These are phyloP conservation scores for Trichosanthes cucumerina DNA, from an alignment of 306 rosid genomes.

Conservation along the genomic window DNA sequence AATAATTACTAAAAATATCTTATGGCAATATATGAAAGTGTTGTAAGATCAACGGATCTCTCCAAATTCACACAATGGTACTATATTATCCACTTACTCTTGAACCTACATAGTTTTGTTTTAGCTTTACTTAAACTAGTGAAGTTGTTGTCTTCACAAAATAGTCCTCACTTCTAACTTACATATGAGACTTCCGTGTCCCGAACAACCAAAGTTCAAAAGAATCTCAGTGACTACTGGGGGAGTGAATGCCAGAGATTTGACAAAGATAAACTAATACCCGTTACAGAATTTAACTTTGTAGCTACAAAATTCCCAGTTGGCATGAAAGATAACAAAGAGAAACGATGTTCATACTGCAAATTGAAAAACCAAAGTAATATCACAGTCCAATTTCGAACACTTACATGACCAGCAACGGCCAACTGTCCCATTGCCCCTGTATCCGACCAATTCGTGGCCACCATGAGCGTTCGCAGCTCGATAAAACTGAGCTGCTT, in stretches of 20 bases:
- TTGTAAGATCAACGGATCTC: too few relatives aligned
- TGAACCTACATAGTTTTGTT: neutral
- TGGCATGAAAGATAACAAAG: neutral
- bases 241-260: neutral
- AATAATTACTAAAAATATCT: neutral
- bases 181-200: neutral
- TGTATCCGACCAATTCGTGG: constrained; percentile 66
- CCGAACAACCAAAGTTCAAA: neutral
- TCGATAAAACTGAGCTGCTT: constrained; percentile 49
- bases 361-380: neutral
- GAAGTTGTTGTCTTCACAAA: neutral
- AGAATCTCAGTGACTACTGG: neutral
- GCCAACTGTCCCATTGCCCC: constrained; percentile 58
- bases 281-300: neutral
- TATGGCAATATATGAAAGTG: too few relatives aligned
- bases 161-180: neutral
- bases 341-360: neutral
- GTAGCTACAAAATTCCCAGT: neutral
- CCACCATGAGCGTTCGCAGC: constrained; percentile 80
- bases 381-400: neutral
- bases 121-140: neutral
- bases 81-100: neutral
- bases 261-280: neutral
- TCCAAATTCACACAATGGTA: neutral
- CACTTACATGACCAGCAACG: constrained; percentile 85